A percentile compares a stretch with the other conserved stretches of the same genome.
phyloP scores from a whole-genome alignment of 345 rosid genomes.

The Microthlaspi erraticum region DNA sequence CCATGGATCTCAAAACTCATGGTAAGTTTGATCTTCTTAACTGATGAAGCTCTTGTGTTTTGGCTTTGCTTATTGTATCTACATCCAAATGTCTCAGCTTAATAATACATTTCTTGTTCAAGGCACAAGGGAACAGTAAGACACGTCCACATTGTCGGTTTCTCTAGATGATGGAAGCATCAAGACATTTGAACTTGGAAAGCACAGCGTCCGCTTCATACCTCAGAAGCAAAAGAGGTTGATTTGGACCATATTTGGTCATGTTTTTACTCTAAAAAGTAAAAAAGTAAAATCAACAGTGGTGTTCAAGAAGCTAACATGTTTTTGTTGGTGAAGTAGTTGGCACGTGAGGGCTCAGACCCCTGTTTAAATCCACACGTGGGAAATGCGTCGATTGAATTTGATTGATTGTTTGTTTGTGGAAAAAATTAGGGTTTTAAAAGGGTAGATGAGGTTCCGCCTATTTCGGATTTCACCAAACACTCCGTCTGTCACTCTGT shows the following conservation, averaged over 20 bases:
- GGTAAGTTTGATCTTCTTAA: slow-evolving; percentile 56
- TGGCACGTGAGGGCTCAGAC: slow-evolving; percentile 34
- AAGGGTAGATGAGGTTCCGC: background rate
- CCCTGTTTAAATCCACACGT: slow-evolving; percentile 28
- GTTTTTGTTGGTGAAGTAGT: slow-evolving; percentile 33
- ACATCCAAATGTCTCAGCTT: slow-evolving; percentile 12
- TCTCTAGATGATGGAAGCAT: slow-evolving; percentile 78
- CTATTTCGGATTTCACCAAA: background rate
- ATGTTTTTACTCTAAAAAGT: background rate
- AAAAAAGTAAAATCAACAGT: slow-evolving; percentile 23
- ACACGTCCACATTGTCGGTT: slow-evolving; percentile 68
- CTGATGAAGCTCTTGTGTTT: slow-evolving; percentile 3
- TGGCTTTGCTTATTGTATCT: slow-evolving; percentile 3
- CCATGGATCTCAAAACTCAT: slow-evolving; percentile 81
- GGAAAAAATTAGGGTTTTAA: slow-evolving; percentile 22
- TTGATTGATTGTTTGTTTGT: background rate
- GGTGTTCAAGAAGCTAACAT: slow-evolving; percentile 27
- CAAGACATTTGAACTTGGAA: slow-evolving; percentile 80
- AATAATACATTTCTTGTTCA: slow-evolving; percentile 18
- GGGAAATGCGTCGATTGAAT: slow-evolving; percentile 27
- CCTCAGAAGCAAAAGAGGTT: slow-evolving; percentile 89
- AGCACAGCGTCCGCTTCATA: slow-evolving; percentile 83
- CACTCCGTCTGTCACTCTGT: background rate
- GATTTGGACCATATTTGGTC: slow-evolving; percentile 31
- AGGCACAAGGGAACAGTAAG: slow-evolving; percentile 93